Evolutionary conservation across 148 eudicot species (phyloP).

Genomic region (Pharnaceum exiguum): DNA sequence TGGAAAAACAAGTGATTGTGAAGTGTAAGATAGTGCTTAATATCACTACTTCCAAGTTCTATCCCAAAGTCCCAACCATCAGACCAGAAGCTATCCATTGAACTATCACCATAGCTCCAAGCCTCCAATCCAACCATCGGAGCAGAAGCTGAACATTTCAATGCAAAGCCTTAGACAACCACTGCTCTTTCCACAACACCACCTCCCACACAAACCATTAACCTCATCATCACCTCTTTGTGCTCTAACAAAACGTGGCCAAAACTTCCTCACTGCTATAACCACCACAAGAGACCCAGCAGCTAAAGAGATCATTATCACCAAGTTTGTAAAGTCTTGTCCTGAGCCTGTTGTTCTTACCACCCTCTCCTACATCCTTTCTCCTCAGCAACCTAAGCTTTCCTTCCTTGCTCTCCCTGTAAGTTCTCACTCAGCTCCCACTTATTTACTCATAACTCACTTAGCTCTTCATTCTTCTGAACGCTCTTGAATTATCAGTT

Average conservation of each 20-base stretch:
- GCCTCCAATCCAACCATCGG: no score
- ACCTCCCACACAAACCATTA: no score
- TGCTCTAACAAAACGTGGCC: slow-evolving; percentile 54
- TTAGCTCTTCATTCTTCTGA: neutral
- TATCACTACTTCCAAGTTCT: no score
- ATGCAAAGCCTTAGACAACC: no score
- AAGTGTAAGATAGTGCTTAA: no score
- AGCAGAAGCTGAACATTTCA: no score
- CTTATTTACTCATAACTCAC: neutral
- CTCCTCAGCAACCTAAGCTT: slow-evolving; percentile 45
- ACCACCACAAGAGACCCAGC: slow-evolving; percentile 26
- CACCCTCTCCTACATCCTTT: slow-evolving; percentile 62
- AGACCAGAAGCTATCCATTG: no score
- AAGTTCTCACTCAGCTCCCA: slow-evolving; percentile 26
- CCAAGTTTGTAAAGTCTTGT: slow-evolving; percentile 56
- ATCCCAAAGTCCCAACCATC: no score
- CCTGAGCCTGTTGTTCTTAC: slow-evolving; percentile 58
- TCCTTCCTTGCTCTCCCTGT: slow-evolving; percentile 62
- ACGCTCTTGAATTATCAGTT: neutral
- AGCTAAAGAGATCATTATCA: slow-evolving; percentile 34
- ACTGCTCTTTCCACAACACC: no score
- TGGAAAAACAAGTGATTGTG: no score
- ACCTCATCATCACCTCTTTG: slow-evolving; percentile 10
- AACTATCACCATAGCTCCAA: no score
- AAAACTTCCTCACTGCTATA: slow-evolving; percentile 41